These are phyloP conservation scores for Alternaria solani DNA, from an alignment of 2,329 filamentous ascomycete species.

Conservation along the genomic window DNA sequence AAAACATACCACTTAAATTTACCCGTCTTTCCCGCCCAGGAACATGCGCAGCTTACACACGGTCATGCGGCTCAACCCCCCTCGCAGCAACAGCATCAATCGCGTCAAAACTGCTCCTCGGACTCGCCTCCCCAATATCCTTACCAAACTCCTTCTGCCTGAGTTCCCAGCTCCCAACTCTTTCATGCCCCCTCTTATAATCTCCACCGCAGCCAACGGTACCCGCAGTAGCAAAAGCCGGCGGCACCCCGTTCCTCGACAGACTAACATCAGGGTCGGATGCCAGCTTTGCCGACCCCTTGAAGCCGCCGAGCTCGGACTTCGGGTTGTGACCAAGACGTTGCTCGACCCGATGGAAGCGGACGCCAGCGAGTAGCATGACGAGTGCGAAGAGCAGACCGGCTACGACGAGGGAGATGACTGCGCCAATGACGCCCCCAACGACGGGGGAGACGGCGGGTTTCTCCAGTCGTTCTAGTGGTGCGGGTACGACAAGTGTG, in stretches of 20 bases:
- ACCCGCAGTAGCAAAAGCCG: slow-evolving; percentile 18
- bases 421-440: slow-evolving; percentile 65
- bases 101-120: slow-evolving; percentile 55
- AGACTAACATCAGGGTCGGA: slow-evolving; percentile 63
- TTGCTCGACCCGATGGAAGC: slow-evolving; percentile 51
- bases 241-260: slow-evolving; percentile 52
- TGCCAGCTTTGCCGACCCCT: slow-evolving; percentile 62
- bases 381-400: slow-evolving; percentile 53
- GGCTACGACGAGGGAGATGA: slow-evolving; percentile 59
- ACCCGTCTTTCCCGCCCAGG: background rate
- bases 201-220: slow-evolving; percentile 22
- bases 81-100: slow-evolving; percentile 52
- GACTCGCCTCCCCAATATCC: slow-evolving; percentile 33
- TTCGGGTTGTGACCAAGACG: slow-evolving; percentile 42
- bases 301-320: slow-evolving; percentile 62
- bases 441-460: slow-evolving; percentile 53
- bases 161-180: slow-evolving; percentile 67
- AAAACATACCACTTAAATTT: background rate
- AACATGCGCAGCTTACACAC: slow-evolving; percentile 49
- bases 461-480: background rate
- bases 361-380: slow-evolving; percentile 57
- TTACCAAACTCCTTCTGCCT: slow-evolving; percentile 47
- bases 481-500: slow-evolving; percentile 3
- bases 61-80: slow-evolving; percentile 57
- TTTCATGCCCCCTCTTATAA: slow-evolving; percentile 55